Percentiles rank a stretch among this genome's conserved stretches.
Evolutionary conservation across 495 filamentous ascomycete species (phyloP).

Genomic region (Trichoderma parareesei): DNA sequence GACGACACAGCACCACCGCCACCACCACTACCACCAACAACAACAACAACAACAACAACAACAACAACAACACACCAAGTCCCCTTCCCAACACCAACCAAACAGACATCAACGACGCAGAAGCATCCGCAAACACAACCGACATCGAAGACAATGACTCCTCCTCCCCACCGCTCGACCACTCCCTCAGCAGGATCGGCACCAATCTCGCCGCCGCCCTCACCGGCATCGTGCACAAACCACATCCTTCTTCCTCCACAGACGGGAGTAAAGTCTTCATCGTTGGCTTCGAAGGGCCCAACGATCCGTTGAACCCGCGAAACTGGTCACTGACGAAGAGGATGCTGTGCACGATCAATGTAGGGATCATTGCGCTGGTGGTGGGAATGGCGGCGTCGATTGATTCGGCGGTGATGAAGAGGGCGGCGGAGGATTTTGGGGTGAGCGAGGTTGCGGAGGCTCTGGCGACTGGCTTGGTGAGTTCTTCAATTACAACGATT

Average conservation of each 20-base stretch:
- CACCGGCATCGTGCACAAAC: neutral
- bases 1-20: neutral
- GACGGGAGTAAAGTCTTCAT: neutral
- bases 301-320: neutral
- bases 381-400: conserved; percentile 1
- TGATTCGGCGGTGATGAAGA: neutral
- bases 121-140: neutral
- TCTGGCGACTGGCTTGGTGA: neutral
- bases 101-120: neutral
- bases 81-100: neutral
- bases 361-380: neutral
- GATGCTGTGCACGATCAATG: neutral
- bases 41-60: no score
- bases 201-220: neutral
- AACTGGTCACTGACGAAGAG: neutral
- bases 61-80: no score
- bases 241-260: neutral
- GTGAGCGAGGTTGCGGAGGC: conserved; percentile 1
- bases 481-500: neutral
- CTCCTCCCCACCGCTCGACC: neutral
- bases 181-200: neutral
- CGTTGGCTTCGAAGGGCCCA: neutral
- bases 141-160: neutral
- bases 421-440: neutral
- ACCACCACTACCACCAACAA: neutral